Evolutionary conservation across 192 early-diverging fungal genomes (phyloP), one percentile per base, ranked within the genome.

Genomic region (Coemansia sp.): DNA sequence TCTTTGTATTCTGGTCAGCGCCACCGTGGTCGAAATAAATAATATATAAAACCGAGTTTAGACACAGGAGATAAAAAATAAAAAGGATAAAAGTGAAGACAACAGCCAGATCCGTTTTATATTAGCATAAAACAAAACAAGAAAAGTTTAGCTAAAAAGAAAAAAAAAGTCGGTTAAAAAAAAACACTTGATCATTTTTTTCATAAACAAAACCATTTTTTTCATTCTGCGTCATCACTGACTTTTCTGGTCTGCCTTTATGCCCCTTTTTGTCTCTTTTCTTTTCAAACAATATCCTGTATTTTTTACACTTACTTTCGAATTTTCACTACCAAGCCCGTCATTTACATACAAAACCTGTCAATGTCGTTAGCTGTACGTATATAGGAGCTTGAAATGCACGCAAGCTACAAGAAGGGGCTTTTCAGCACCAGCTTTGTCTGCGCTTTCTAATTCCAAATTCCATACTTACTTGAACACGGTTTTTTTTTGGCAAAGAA

Each of bases 331-430:
- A 28, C 42, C n/a, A n/a, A n/a, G n/a, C n/a, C n/a, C n/a, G n/a
- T n/a, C n/a, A n/a, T 58, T 18, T 6, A 4, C 59, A 12, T 11
- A 4, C 28, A 48, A 28, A 1, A 48, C 8, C 36, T 12, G 40
- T 48, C 38, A 69, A 79, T 79, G 76, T 79, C 76, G 34, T 45
- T 79, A 48, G 76, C 76, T 55, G 76, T 79, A 79, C 57, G 76
- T 79, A 30, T n/a, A 1, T 2, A 33, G 7, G 31, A 57, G 4
- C 33, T 17, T 16, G 31, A 3, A 30, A 54, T 29, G 51, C 51
- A 51, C 16, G 17, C 16, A 51, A 17, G 49, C 16, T 50, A 12
- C 4, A 4, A 36, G 34, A 36, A 36, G 8, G 34, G 34, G 4
- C 34, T 36, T 8, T 36, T 36, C 34, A 36, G 34, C 34, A 4